Evolutionary conservation across 2,329 filamentous ascomycete genomes (phyloP), one percentile per base, ranked within the genome.

Genomic region (Cordyceps cicadae): DNA sequence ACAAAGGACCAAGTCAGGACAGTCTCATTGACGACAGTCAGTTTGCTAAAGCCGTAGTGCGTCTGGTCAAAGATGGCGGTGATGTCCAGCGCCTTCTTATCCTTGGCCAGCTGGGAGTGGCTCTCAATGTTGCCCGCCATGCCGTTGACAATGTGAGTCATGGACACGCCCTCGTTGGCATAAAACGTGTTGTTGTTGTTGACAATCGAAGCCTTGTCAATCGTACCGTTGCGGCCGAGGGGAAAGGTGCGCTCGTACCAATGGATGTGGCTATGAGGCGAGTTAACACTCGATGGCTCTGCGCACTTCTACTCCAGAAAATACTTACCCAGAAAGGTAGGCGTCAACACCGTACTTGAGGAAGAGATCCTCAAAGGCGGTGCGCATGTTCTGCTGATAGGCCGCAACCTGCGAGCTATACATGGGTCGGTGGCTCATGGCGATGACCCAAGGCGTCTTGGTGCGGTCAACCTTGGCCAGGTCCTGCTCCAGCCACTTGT

Each of bases 91-190:
- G 63, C 37, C 52, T 45, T 63, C 66, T 77, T 62, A 29, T 69
- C 71, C 3, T 62, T 62, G 54, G 66, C 65, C 15, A 81, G 67
- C 2, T 69, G 72, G 63, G 71, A 75, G 69, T 81, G 79, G 61
- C 74, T 77, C 64, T 81, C 79, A 49, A 81, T 75, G 63, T 81
- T 81, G 24, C 79, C 79, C 3, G 79, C 79, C 72, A 78, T 78
- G n/a, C 79, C 79, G 66, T 81, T 81, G 68, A 78, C 71, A 39
- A 82, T 70, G 62, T 81, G 77, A 1, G 77, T 78, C 62, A 81
- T 76, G 19, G 77, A 79, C 26, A 70, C 71, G 51, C 79, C 79
- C 1, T 76, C 70, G 64, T 79, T 80, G 59, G 75, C 74, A 52
- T 67, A 64, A 69, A 80, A 81, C 11, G 78, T 81, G 67, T 78